Conservation (phyloP, 2,329 filamentous ascomycete species). For the Chaetomiaceae sp. region DNA sequence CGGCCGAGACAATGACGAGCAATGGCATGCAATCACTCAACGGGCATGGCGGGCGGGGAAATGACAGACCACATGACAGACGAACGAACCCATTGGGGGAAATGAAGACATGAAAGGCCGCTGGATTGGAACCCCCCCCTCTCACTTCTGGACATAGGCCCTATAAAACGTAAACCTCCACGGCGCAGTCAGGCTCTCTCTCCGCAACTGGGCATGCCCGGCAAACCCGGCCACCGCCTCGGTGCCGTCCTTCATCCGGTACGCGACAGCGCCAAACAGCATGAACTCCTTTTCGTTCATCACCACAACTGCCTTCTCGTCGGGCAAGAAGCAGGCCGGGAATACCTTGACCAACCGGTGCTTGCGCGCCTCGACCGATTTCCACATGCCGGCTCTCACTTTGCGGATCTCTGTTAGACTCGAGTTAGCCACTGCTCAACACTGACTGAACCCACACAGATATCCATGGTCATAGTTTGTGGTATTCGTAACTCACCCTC, state of each 20-base stretch:
- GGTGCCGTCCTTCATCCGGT: conserved; percentile 1
- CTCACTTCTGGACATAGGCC: conserved; percentile 12
- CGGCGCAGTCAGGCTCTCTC: background rate
- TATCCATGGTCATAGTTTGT: too few relatives aligned
- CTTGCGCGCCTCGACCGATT: conserved; percentile 35
- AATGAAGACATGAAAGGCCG: background rate
- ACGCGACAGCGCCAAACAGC: conserved; percentile 9
- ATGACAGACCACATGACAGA: conserved; percentile 7
- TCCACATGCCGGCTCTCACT: conserved; percentile 43
- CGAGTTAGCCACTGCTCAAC: too few relatives aligned
- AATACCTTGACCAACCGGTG: conserved; percentile 42
- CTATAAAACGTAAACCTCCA: conserved; percentile 12
- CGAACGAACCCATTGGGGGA: background rate
- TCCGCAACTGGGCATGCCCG: conserved; percentile 6
- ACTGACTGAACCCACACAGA: conserved; percentile 3
- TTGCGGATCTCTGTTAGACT: conserved; percentile 41
- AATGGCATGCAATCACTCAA: background rate
- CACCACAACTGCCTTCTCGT: background rate
- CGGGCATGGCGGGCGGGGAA: background rate
- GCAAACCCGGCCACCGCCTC: conserved; percentile 5
- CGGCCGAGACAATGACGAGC: conserved; percentile 2
- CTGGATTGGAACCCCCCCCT: background rate
- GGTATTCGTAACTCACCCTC: conserved; percentile 27
- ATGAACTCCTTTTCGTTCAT: conserved; percentile 12
- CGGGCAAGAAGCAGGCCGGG: conserved; percentile 29